A percentile compares a stretch with the other conserved stretches of the same genome.
These are phyloP conservation scores for Kodamaea kakaduensis DNA, from an alignment of 805 yeast genomes.

Conservation along the genomic window DNA sequence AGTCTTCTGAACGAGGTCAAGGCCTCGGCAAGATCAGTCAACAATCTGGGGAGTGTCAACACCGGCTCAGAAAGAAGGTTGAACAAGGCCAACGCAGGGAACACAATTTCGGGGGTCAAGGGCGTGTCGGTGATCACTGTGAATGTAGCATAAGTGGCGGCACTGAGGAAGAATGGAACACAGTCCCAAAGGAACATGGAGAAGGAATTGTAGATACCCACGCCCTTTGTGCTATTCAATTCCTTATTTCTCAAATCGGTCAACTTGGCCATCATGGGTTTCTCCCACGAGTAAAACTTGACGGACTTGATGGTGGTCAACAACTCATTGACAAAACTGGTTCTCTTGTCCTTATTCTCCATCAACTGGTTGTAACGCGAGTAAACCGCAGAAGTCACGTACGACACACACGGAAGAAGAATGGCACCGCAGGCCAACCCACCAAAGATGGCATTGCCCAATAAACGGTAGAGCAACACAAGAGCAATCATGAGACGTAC, in stretches of 20 bases:
- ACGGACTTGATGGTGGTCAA: conserved; percentile 35
- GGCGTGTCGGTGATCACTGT: conserved; percentile 21
- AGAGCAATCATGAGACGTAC: conserved; percentile 24
- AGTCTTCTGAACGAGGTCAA: conserved; percentile 33
- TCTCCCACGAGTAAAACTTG: conserved; percentile 42
- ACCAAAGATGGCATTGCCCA: conserved; percentile 35
- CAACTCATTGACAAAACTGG: conserved; percentile 35
- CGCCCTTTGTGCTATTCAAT: conserved; percentile 22
- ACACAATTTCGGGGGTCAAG: conserved; percentile 34
- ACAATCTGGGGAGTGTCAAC: conserved; percentile 28
- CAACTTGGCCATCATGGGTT: conserved; percentile 34
- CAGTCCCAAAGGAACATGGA: conserved; percentile 34
- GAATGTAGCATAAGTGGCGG: conserved; percentile 30
- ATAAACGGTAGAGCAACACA: conserved; percentile 28
- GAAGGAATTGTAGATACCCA: conserved; percentile 32
- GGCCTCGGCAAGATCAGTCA: conserved; percentile 27
- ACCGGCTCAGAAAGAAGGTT: conserved; percentile 35
- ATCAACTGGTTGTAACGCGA: conserved; percentile 24
- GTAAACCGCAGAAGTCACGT: conserved; percentile 24
- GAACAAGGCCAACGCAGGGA: conserved; percentile 40
- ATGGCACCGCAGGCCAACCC: conserved; percentile 31
- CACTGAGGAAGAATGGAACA: conserved; percentile 35
- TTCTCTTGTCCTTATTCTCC: conserved; percentile 36
- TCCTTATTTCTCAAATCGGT: conserved; percentile 33
- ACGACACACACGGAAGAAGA: conserved; percentile 29